Conservation (phyloP, 1,139 yeast species). For the Blastobotrys niveus region DNA sequence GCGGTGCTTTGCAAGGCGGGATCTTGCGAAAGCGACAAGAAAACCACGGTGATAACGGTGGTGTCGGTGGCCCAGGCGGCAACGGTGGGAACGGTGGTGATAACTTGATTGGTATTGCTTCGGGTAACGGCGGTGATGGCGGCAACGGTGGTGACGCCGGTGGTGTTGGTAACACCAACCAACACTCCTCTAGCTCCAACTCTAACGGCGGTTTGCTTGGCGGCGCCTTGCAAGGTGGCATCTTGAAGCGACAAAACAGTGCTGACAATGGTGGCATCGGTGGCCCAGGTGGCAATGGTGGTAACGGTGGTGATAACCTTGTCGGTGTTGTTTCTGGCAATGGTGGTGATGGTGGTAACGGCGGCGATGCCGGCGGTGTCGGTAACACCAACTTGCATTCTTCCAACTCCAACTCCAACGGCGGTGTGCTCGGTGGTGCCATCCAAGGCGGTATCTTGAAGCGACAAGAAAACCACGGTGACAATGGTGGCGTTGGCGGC, state of each 20-base stretch:
- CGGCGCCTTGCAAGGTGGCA: not conserved
- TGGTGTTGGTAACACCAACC: slow-evolving; percentile 6
- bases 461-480: slow-evolving; percentile 6
- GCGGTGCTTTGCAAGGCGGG: not conserved
- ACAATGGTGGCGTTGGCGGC: slow-evolving; percentile 8
- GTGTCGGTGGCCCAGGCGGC: slow-evolving; percentile 7
- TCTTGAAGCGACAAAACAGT: slow-evolving; percentile 1
- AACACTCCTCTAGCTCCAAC: not conserved
- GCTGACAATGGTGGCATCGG: slow-evolving; percentile 9
- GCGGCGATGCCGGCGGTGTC: slow-evolving; percentile 8
- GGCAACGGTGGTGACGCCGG: slow-evolving; percentile 8
- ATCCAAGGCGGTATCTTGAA: not conserved
- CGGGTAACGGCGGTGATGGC: slow-evolving; percentile 1
- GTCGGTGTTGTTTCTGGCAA: slow-evolving; percentile 1
- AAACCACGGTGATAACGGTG: slow-evolving; percentile 8
- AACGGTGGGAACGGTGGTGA: slow-evolving; percentile 1
- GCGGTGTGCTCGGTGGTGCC: not conserved
- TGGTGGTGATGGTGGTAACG: slow-evolving; percentile 4
- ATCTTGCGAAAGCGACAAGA: slow-evolving; percentile 5
- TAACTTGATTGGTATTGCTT: no score
- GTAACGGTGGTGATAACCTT: slow-evolving; percentile 1
- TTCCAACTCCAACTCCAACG: not conserved
- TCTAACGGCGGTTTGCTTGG: not conserved
- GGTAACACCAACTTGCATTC: slow-evolving; percentile 3
- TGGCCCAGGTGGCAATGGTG: slow-evolving; percentile 3